A percentile compares a stretch with the other conserved stretches of the same genome.
Conservation (phyloP, 177 flowering plant species). For the Vitis hybrid region DNA sequence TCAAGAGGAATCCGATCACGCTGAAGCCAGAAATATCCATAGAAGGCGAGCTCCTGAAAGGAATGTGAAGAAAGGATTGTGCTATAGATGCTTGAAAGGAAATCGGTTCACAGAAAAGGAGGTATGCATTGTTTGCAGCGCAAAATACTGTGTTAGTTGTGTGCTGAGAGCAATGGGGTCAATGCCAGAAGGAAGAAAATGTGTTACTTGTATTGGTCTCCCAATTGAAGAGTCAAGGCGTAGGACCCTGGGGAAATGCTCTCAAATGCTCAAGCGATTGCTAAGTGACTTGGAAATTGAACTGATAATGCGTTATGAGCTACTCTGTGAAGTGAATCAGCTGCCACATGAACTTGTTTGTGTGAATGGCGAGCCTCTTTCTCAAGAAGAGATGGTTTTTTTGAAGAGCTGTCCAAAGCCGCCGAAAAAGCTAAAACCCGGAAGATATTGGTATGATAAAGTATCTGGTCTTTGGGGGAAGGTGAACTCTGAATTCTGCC, state of each 20-base stretch:
- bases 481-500: slow-evolving; percentile 19
- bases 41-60: slow-evolving; percentile 33
- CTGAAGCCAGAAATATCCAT: slow-evolving; percentile 25
- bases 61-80: slow-evolving; percentile 50
- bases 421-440: slow-evolving; percentile 46
- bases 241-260: slow-evolving; percentile 37
- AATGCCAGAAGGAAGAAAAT: slow-evolving; percentile 71
- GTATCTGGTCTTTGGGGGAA: slow-evolving; percentile 52
- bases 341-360: slow-evolving; percentile 25
- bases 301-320: slow-evolving; percentile 33
- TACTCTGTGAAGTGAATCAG: slow-evolving; percentile 29
- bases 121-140: slow-evolving; percentile 50
- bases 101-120: slow-evolving; percentile 48
- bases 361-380: slow-evolving; percentile 39
- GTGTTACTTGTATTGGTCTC: slow-evolving; percentile 45
- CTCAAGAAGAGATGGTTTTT: slow-evolving; percentile 26
- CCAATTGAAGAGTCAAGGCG: slow-evolving; percentile 40
- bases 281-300: slow-evolving; percentile 27
- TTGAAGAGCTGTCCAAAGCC: slow-evolving; percentile 43
- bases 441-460: slow-evolving; percentile 60
- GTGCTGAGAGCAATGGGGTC: slow-evolving; percentile 56
- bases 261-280: slow-evolving; percentile 37
- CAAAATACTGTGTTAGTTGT: slow-evolving; percentile 47
- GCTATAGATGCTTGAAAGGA: slow-evolving; percentile 51
- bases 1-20: too few relatives aligned